Evolutionary conservation across 345 rosid species (phyloP).

Genomic region (Turnera subulata): DNA sequence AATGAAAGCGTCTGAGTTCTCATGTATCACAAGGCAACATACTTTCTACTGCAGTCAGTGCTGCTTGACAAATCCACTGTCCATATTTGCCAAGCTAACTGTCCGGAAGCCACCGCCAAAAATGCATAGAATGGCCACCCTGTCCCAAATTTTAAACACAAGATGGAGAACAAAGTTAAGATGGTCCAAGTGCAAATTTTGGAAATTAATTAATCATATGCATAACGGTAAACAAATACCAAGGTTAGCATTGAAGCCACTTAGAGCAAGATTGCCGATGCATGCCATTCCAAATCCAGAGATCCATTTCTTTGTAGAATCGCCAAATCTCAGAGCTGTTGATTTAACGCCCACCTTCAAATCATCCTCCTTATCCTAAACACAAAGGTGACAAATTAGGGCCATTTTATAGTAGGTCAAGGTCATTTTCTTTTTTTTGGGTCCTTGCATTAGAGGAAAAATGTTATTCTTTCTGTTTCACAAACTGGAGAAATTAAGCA

Average conservation of each 20-base stretch:
- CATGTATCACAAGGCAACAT: constrained; percentile 14
- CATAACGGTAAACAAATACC: constrained; percentile 37
- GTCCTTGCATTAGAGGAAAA: no score
- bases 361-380: constrained; percentile 92
- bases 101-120: constrained; percentile 73
- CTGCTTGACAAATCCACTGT: constrained; percentile 64
- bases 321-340: constrained; percentile 90
- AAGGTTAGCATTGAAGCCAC: constrained; percentile 74
- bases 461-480: no score
- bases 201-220: not conserved
- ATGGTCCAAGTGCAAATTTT: not conserved
- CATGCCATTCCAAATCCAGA: constrained; percentile 73
- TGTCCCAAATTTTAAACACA: constrained; percentile 29
- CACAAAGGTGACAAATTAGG: no score
- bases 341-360: constrained; percentile 89
- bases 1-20: not conserved
- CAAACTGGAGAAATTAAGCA: not conserved
- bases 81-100: constrained; percentile 84
- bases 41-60: constrained; percentile 47
- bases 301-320: constrained; percentile 72
- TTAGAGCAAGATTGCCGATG: constrained; percentile 59
- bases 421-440: no score
- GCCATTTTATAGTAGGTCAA: no score
- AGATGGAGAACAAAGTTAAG: not conserved
- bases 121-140: constrained; percentile 79